A percentile compares a stretch with the other conserved stretches of the same genome.
Conservation (phyloP, 2,329 filamentous ascomycete genomes). For the Verticillium tricorpus region DNA sequence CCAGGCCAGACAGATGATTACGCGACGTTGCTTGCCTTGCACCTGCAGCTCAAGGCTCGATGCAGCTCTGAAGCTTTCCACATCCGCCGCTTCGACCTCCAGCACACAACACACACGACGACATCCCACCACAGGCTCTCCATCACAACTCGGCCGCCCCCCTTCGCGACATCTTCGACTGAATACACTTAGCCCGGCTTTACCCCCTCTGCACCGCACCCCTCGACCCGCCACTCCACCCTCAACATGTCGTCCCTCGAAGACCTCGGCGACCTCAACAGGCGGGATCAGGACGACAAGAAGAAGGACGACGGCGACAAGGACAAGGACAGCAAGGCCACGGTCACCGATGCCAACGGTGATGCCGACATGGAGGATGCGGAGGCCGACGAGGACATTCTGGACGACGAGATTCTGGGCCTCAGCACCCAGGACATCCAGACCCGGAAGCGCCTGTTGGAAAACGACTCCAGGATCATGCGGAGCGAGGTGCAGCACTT, state of each 20-base stretch:
- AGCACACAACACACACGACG: constrained; percentile 1
- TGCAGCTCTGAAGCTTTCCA: constrained; percentile 15
- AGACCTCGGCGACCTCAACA: constrained; percentile 86
- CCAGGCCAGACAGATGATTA: constrained; percentile 13
- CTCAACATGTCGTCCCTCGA: constrained; percentile 79
- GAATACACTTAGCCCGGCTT: neutral
- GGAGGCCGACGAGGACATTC: constrained; percentile 71
- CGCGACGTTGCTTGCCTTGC: constrained; percentile 17
- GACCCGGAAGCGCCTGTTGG: constrained; percentile 83
- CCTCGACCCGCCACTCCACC: constrained; percentile 11
- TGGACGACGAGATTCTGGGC: constrained; percentile 90
- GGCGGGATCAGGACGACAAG: constrained; percentile 71
- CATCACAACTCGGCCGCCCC: constrained; percentile 1
- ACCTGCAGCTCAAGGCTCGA: constrained; percentile 10
- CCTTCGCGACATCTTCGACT: constrained; percentile 1
- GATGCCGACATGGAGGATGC: constrained; percentile 93
- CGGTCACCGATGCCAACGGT: constrained; percentile 51
- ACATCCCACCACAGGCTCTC: neutral
- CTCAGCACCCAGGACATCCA: constrained; percentile 93
- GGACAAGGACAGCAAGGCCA: constrained; percentile 24
- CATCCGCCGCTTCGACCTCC: constrained; percentile 8
- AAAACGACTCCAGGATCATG: constrained; percentile 99
- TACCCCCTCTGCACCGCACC: neutral
- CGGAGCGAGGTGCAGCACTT: constrained; percentile 93
- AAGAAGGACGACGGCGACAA: constrained; percentile 30